phyloP scores from a whole-genome alignment of 1,139 yeast genomes.

The Candida freyschussii region DNA sequence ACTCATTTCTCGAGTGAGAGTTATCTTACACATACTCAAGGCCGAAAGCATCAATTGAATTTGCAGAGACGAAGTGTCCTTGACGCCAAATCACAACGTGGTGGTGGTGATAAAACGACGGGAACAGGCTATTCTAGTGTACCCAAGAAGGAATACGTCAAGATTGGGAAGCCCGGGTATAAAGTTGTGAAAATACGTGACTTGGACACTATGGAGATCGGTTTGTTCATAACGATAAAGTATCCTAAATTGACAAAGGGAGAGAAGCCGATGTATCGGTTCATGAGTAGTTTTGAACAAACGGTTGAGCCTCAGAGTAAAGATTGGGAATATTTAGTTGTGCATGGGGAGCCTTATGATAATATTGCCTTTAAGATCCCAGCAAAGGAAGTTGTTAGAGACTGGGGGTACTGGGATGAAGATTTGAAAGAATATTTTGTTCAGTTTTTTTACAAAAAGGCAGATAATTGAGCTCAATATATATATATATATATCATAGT shows the following conservation, averaged over 20 bases:
- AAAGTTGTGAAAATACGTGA: conserved; percentile 65
- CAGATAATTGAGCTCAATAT: too few species aligned
- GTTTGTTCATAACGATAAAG: conserved; percentile 56
- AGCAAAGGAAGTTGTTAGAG: conserved; percentile 40
- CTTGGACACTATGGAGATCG: conserved; percentile 50
- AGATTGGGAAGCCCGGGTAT: conserved; percentile 71
- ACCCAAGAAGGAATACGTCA: conserved; percentile 46
- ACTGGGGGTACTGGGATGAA: conserved; percentile 53
- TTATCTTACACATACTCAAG: conserved; percentile 75
- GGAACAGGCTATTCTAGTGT: conserved; percentile 20
- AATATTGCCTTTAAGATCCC: conserved; percentile 70
- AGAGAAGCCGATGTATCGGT: conserved; percentile 56
- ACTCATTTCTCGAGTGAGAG: conserved; percentile 73
- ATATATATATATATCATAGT: conserved; percentile 5
- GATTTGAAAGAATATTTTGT: conserved; percentile 66
- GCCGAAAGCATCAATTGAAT: conserved; percentile 68
- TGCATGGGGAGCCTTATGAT: conserved; percentile 83
- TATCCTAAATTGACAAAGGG: conserved; percentile 45
- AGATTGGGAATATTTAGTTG: conserved; percentile 59
- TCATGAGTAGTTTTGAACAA: conserved; percentile 41
- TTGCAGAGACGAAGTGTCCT: conserved; percentile 45
- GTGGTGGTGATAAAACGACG: conserved; percentile 10
- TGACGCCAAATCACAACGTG: conserved; percentile 14
- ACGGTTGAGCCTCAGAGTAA: conserved; percentile 3
- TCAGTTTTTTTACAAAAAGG: conserved; percentile 53